Evolutionary conservation across 805 yeast species (phyloP).

Genomic region (Wickerhamomyces rabaulensis): DNA sequence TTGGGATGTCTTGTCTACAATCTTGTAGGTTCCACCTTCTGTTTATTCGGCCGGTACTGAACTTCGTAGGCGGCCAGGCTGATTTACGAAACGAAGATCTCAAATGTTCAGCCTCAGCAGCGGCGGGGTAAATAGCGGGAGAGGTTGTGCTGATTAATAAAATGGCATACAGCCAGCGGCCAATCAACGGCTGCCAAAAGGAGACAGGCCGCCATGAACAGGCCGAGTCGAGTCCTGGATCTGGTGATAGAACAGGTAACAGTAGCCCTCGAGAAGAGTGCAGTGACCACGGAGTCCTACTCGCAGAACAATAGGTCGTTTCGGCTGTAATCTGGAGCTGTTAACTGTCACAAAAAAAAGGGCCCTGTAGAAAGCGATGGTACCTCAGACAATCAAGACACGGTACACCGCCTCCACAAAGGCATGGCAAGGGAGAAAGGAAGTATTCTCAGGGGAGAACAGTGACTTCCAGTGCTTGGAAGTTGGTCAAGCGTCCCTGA

Average conservation of each 20-base stretch:
- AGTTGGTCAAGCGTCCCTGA: neutral
- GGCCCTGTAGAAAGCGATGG: no score
- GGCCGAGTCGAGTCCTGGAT: no score
- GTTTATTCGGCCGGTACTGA: no score
- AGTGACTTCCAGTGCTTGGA: neutral
- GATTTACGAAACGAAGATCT: neutral
- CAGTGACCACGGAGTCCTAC: neutral
- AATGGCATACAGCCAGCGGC: no score
- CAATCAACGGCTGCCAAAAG: neutral
- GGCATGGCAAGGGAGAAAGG: neutral
- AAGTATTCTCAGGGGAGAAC: neutral
- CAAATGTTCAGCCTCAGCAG: neutral
- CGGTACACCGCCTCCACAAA: no score
- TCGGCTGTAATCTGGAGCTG: no score
- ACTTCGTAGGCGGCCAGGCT: no score
- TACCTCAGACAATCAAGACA: no score
- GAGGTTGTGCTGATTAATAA: neutral
- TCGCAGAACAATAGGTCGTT: neutral
- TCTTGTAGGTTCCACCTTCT: no score
- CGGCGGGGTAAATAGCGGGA: neutral
- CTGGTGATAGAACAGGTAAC: neutral
- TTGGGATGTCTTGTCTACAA: no score
- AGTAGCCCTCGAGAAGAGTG: neutral
- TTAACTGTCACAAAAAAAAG: no score
- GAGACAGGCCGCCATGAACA: no score